A percentile compares a stretch with the other conserved stretches of the same genome.
phyloP scores from a whole-genome alignment of 208 protist genomes.

The Leishmania gerbilli region DNA sequence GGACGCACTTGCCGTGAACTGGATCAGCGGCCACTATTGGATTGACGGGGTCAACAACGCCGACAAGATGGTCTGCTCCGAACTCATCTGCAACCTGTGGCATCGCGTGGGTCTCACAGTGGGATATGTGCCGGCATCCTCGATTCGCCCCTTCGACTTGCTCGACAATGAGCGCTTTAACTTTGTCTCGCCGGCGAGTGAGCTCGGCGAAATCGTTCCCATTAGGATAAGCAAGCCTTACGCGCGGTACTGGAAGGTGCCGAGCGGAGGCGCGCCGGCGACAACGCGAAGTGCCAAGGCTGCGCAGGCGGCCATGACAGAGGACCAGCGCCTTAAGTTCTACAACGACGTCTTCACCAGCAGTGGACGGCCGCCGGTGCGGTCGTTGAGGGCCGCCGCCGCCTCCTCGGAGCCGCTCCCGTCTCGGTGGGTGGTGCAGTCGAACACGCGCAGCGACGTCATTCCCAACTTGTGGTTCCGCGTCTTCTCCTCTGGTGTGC shows the following conservation, averaged over 20 bases:
- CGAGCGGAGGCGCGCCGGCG: neutral
- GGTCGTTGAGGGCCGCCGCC: constrained; percentile 29
- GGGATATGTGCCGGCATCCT: constrained; percentile 76
- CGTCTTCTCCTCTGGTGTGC: constrained; percentile 43
- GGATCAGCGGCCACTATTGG: constrained; percentile 41
- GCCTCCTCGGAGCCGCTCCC: constrained; percentile 27
- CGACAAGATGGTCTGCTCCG: constrained; percentile 66
- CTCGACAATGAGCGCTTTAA: constrained; percentile 74
- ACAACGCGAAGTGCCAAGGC: neutral
- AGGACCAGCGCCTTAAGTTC: constrained; percentile 43
- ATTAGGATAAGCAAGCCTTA: constrained; percentile 33
- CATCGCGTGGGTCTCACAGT: constrained; percentile 52
- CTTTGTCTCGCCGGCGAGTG: constrained; percentile 36
- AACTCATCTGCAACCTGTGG: constrained; percentile 82
- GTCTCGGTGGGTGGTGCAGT: constrained; percentile 68
- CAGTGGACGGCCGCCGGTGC: constrained; percentile 16
- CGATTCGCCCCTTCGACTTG: constrained; percentile 80
- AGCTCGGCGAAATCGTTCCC: constrained; percentile 39
- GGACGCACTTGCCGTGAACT: constrained; percentile 30
- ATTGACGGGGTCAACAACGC: constrained; percentile 72
- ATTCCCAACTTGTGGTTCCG: constrained; percentile 47
- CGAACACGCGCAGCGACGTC: constrained; percentile 37
- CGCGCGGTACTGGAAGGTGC: constrained; percentile 19
- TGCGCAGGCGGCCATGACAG: constrained; percentile 15
- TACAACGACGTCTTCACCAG: constrained; percentile 31